Conservation (phyloP, 768 basidiomycete species). For the Auricularia heimuer region DNA sequence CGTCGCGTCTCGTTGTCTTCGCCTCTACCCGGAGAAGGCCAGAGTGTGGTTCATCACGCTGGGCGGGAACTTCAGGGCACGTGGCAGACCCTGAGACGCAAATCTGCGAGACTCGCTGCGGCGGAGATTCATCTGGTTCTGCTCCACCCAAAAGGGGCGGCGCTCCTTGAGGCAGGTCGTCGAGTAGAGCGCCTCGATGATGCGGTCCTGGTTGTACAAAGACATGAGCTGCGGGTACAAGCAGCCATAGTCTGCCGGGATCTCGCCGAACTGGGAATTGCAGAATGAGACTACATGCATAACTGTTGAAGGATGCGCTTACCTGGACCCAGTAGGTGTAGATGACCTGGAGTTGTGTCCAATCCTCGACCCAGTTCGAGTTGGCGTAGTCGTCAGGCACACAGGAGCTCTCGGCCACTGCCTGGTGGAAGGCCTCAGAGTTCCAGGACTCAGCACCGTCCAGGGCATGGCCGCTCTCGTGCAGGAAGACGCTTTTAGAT, state of each 20-base stretch:
- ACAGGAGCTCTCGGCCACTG: neutral
- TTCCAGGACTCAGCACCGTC: neutral
- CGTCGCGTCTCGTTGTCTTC: too few relatives aligned
- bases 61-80: too few relatives aligned
- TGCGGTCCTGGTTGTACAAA: neutral
- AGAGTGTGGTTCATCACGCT: too few relatives aligned
- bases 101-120: too few relatives aligned
- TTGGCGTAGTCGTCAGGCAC: neutral
- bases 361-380: neutral
- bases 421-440: neutral
- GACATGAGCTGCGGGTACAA: neutral
- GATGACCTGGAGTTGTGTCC: neutral
- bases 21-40: too few relatives aligned
- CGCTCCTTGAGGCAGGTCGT: neutral
- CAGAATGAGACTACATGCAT: neutral
- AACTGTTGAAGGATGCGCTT: neutral
- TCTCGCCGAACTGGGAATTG: neutral
- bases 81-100: too few relatives aligned
- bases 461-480: neutral
- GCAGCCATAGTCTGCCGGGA: neutral
- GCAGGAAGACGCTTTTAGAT: neutral
- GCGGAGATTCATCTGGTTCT: too few relatives aligned
- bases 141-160: neutral
- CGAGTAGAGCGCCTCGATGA: neutral
- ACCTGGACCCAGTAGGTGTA: neutral